phyloP scores from a whole-genome alignment of 2,329 filamentous ascomycete species.

The Phialophora macrospora region DNA sequence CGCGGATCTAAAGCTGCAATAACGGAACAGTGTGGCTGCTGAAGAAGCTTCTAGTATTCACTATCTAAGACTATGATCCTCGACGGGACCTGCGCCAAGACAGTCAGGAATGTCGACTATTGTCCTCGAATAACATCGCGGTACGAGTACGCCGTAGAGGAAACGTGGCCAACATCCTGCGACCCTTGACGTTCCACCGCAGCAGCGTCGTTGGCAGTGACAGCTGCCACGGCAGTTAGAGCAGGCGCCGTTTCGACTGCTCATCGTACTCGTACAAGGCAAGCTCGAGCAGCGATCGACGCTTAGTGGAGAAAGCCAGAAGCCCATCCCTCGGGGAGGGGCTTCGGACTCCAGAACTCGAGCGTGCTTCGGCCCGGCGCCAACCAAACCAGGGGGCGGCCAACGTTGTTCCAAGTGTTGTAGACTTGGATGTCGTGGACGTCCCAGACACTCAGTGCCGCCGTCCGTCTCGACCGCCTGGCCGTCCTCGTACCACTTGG shows the following conservation, averaged over 20 bases:
- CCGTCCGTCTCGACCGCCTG: neutral
- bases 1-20: neutral
- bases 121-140: neutral
- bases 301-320: slow-evolving; percentile 9
- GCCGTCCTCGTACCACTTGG: neutral
- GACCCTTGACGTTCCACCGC: slow-evolving; percentile 4
- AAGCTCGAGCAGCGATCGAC: slow-evolving; percentile 2
- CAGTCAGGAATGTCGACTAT: neutral
- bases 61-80: neutral
- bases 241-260: neutral
- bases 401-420: neutral
- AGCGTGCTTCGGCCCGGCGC: slow-evolving; percentile 20
- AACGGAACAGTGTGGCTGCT: neutral
- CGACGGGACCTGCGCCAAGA: neutral
- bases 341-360: slow-evolving; percentile 10
- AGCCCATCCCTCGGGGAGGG: slow-evolving; percentile 3
- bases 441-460: neutral
- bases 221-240: slow-evolving; percentile 6
- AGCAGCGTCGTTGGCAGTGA: neutral
- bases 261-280: neutral
- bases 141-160: neutral
- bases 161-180: slow-evolving; percentile 4
- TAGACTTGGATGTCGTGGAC: neutral
- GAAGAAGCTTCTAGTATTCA: neutral
- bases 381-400: slow-evolving; percentile 6